These are phyloP conservation scores for Candida boleticola DNA, from an alignment of 805 yeast species.

Conservation along the genomic window DNA sequence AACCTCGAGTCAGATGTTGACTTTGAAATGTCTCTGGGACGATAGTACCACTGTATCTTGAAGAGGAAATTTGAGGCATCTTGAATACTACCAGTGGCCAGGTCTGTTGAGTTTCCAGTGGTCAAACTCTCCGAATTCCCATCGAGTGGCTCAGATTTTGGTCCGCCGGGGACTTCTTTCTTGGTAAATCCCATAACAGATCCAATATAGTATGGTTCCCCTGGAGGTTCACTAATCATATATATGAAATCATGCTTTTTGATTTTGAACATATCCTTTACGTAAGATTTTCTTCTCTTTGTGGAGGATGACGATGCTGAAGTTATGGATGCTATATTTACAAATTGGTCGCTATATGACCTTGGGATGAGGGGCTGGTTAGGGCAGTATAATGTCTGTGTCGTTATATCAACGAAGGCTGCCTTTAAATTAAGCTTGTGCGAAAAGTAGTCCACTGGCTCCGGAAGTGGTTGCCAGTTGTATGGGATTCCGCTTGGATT, in stretches of 20 bases:
- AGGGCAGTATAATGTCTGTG: constrained; percentile 40
- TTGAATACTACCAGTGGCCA: constrained; percentile 16
- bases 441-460: constrained; percentile 40
- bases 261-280: constrained; percentile 30
- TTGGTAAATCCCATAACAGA: constrained; percentile 66
- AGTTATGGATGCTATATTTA: neutral
- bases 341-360: constrained; percentile 5
- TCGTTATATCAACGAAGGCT: constrained; percentile 39
- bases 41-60: constrained; percentile 85
- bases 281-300: constrained; percentile 6
- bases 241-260: constrained; percentile 67
- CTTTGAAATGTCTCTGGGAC: constrained; percentile 81
- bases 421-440: constrained; percentile 38
- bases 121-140: neutral
- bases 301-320: neutral
- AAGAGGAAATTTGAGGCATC: constrained; percentile 55
- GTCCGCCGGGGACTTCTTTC: neutral
- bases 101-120: neutral
- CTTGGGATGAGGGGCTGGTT: constrained; percentile 17
- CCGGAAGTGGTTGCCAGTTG: constrained; percentile 51
- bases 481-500: constrained; percentile 26
- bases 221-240: constrained; percentile 88
- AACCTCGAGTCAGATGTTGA: constrained; percentile 68
- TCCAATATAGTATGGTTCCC: constrained; percentile 91
- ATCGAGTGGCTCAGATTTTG: neutral